phyloP scores from a whole-genome alignment of 169 alveolate genomes.

The Plasmodium fragile region DNA sequence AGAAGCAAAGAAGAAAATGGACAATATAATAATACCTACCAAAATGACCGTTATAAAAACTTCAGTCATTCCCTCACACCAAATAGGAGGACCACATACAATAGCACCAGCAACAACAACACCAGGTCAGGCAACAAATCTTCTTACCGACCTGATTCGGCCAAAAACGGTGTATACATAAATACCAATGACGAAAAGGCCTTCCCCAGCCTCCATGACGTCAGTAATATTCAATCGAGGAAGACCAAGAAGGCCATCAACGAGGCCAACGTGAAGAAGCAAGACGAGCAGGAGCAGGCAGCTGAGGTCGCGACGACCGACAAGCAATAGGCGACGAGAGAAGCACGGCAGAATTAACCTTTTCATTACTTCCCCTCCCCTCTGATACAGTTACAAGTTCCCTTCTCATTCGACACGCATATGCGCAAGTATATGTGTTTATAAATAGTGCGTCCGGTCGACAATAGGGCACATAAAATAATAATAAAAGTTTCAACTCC shows the following conservation, averaged over 20 bases:
- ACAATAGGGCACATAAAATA: too few species aligned
- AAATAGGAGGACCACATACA: conserved; percentile 8
- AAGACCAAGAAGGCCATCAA: conserved; percentile 42
- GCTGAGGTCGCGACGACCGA: neutral
- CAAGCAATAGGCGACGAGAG: neutral
- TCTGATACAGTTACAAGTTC: neutral
- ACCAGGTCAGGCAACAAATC: neutral
- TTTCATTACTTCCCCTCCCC: neutral
- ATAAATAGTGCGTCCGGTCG: neutral
- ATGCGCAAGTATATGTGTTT: neutral
- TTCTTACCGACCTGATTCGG: conserved; percentile 12
- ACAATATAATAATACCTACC: neutral
- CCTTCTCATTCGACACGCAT: neutral
- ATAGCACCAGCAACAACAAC: conserved; percentile 12
- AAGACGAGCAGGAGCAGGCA: conserved; percentile 9
- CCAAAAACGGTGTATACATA: conserved; percentile 40
- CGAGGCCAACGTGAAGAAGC: conserved; percentile 24
- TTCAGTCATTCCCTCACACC: neutral
- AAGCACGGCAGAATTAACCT: neutral
- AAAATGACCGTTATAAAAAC: conserved; percentile 16
- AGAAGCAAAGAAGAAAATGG: conserved; percentile 50
- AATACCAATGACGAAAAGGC: conserved; percentile 71
- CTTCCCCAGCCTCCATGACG: conserved; percentile 74
- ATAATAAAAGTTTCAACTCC: neutral
- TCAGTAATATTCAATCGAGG: conserved; percentile 47